Evolutionary conservation across 75 land plant species (phyloP), one percentile per base, ranked within the genome.

Genomic region (Pinus tabuliformis): DNA sequence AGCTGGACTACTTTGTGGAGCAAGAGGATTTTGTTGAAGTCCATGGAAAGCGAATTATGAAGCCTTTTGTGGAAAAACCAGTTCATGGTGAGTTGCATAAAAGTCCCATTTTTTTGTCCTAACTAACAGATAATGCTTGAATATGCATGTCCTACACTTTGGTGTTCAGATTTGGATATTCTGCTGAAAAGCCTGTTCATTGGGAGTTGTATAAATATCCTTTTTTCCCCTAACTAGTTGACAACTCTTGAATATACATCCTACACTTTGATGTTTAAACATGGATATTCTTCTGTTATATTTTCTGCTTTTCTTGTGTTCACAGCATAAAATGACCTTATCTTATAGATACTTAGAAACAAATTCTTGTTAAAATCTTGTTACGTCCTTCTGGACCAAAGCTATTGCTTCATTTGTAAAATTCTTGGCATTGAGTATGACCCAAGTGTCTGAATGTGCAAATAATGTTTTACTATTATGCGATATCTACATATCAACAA

Each of bases 41-140:
- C 39, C 85, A 91, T 77, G 98, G 98, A 21, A 81, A 88, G 56
- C 91, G 96, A 26, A 95, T 97, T 60, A 88, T 88, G 86, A 97
- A 97, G 83, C 99, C 99, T 33, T 97, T 97, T 86, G 98, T 97
- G 61, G 99, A 97, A 86, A 97, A 97, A 81, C 99, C 99, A 75
- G 80, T 95, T 22, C 80, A 95, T 83, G 99, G 99, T 97, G 76
- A 83, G 91, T 28, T 63, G 60, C 17, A 13, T 62, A n/a, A 68
- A 39, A 39, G 12, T 1, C 9, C 21, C 33, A 33, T 33, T 33
- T 33, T 33, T 20, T n/a, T 9, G 0, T 12, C 0, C n/a, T 68
- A 7, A 21, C 15, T 65, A 65, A n/a, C 36, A 1, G 18, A 15
- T 6, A 65, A 65, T 0, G 42, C 36, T 65, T 17, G 52, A 68